These are phyloP conservation scores for Leptoxyphium fumago DNA, from an alignment of 2,329 filamentous ascomycete species.

Conservation along the genomic window DNA sequence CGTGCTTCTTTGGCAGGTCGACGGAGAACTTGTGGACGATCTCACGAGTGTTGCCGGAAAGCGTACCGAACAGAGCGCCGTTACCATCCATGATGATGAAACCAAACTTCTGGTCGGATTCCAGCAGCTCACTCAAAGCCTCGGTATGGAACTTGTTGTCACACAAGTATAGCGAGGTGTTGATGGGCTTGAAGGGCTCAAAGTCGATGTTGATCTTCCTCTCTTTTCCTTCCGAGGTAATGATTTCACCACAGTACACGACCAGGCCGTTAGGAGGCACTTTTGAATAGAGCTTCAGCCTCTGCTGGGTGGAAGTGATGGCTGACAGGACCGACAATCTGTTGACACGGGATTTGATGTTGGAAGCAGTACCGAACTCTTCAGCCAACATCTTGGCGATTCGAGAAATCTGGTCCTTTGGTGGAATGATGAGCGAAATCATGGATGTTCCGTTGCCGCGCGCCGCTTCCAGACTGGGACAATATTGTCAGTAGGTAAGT, in stretches of 20 bases:
- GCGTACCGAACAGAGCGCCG: slow-evolving; percentile 87
- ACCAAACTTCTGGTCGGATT: slow-evolving; percentile 97
- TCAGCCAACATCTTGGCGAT: slow-evolving; percentile 99
- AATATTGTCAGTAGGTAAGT: neutral
- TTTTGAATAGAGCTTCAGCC: slow-evolving; percentile 97
- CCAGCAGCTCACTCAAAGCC: slow-evolving; percentile 86
- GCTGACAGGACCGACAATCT: slow-evolving; percentile 93
- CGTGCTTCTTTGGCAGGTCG: slow-evolving; percentile 99
- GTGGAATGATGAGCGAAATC: slow-evolving; percentile 98
- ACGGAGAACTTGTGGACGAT: slow-evolving; percentile 96
- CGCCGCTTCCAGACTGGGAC: slow-evolving; percentile 60
- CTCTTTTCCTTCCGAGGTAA: slow-evolving; percentile 96
- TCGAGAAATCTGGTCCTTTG: slow-evolving; percentile 94
- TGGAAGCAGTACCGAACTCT: slow-evolving; percentile 76
- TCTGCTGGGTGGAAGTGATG: slow-evolving; percentile 97
- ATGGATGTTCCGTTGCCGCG: slow-evolving; percentile 98
- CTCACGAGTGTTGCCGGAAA: slow-evolving; percentile 94
- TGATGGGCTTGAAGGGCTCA: slow-evolving; percentile 99
- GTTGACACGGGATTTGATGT: slow-evolving; percentile 99
- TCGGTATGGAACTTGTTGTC: slow-evolving; percentile 99
- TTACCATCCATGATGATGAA: slow-evolving; percentile 99
- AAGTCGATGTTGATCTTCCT: slow-evolving; percentile 99
- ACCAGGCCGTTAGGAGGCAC: slow-evolving; percentile 95
- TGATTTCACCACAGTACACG: slow-evolving; percentile 99
- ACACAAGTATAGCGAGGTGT: slow-evolving; percentile 96